Base-by-base conservation (phyloP, 208 protist species). In the Strigomonas galati region DNA sequence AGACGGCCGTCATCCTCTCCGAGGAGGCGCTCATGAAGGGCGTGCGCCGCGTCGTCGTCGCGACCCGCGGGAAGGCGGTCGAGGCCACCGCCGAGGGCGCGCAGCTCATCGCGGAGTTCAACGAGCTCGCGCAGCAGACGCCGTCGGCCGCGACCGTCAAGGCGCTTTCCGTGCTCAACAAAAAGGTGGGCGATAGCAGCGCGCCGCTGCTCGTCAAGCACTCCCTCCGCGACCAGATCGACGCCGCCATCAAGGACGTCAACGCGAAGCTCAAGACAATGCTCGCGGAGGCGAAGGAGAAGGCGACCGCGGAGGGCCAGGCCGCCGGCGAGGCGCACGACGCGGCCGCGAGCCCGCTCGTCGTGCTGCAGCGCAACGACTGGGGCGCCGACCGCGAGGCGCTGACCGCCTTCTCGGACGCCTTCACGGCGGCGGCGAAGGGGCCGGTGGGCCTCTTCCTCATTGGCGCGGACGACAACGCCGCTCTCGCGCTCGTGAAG, bases 11-110 rank as follows among this genome's bases (percentile, higher is more conserved):
- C 53, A 95, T 99, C 60, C 49, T 98, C 23, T 86, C 78, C 49
- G 97, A 99, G 79, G 94, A 97, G 57, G 86, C 90, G 24, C 77
- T 99, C 62, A 96, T 94, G 85, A 97, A 97, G 71, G 92, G 90
- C n/a, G 86, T 97, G 48, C 81, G 90, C 40, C 81, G 92, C 31
- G 79, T 97, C 35, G 87, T 94, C 21, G 79, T 95, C 56, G 78
- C 70, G 44, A 96, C 92, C 14, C 79, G 85, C 52, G 76, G 69
- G 15, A 83, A 78, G 51, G 90, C 92, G 2, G 75, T 67, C 19
- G 74, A 81, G 69, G 88, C 87, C 10, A 74, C 78, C 32, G 53
- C 27, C 26, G 59, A 64, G n/a, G 88, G 81, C 10, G 78, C 84
- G 28, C 58, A 53, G 52, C 70, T 97, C 31, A 43, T 72, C 31